These are phyloP conservation scores for Meyerozyma carpophila DNA, from an alignment of 1,139 yeast species.

Conservation along the genomic window DNA sequence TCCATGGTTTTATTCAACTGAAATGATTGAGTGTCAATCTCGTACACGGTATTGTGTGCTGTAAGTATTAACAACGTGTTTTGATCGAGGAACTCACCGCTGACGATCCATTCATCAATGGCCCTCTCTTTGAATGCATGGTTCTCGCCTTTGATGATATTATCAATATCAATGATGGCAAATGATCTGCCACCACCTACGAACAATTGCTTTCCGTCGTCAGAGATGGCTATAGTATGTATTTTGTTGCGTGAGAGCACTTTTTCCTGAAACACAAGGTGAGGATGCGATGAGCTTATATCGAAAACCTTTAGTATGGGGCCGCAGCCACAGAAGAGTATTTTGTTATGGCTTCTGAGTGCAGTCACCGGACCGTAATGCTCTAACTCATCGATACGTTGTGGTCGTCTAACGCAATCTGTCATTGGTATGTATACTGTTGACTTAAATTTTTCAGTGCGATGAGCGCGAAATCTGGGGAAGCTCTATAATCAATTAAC, in stretches of 20 bases:
- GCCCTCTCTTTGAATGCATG: slow-evolving; percentile 35
- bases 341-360: slow-evolving; percentile 37
- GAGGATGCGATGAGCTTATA: slow-evolving; percentile 5
- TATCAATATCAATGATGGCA: slow-evolving; percentile 31
- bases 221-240: slow-evolving; percentile 56
- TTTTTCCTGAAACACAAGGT: slow-evolving; percentile 32
- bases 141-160: slow-evolving; percentile 11
- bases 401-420: slow-evolving; percentile 1
- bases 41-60: slow-evolving; percentile 71
- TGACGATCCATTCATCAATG: slow-evolving; percentile 73
- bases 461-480: not conserved
- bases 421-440: not conserved
- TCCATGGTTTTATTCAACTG: slow-evolving; percentile 31
- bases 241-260: slow-evolving; percentile 70
- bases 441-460: not conserved
- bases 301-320: slow-evolving; percentile 56
- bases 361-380: slow-evolving; percentile 79
- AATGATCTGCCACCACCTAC: slow-evolving; percentile 76
- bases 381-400: slow-evolving; percentile 2
- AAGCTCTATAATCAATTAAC: not conserved
- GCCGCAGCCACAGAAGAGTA: slow-evolving; percentile 70
- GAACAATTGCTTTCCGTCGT: slow-evolving; percentile 27
- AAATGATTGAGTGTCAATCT: slow-evolving; percentile 24
- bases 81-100: slow-evolving; percentile 44
- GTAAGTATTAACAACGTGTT: slow-evolving; percentile 51